Evolutionary conservation across 2,329 filamentous ascomycete genomes (phyloP).

Genomic region (Beauveria australis): DNA sequence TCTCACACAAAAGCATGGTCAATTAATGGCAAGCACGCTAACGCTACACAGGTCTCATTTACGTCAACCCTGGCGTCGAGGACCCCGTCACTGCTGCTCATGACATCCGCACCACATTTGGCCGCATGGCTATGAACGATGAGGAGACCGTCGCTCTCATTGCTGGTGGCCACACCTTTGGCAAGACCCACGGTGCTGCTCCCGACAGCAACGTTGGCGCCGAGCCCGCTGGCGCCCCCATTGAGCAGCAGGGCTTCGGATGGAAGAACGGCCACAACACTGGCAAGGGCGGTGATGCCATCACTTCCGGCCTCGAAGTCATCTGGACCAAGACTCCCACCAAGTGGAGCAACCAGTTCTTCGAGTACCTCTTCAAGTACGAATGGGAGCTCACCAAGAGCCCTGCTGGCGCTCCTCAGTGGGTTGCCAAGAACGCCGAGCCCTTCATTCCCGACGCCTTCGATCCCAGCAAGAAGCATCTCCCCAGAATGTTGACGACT

Average conservation of each 20-base stretch:
- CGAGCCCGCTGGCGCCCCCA: slow-evolving; percentile 56
- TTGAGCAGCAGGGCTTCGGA: slow-evolving; percentile 63
- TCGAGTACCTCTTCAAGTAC: slow-evolving; percentile 69
- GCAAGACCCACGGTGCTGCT: slow-evolving; percentile 72
- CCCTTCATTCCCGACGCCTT: slow-evolving; percentile 63
- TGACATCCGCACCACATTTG: slow-evolving; percentile 68
- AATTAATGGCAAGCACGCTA: slow-evolving; percentile 22
- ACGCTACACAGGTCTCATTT: slow-evolving; percentile 62
- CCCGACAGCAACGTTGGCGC: slow-evolving; percentile 54
- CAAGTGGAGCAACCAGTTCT: slow-evolving; percentile 67
- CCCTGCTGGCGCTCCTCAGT: slow-evolving; percentile 70
- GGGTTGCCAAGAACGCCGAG: slow-evolving; percentile 63
- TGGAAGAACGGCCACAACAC: slow-evolving; percentile 58
- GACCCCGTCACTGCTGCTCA: slow-evolving; percentile 60
- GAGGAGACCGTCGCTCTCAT: slow-evolving; percentile 76
- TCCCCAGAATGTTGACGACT: slow-evolving; percentile 68
- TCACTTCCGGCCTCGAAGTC: slow-evolving; percentile 70
- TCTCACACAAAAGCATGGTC: background rate
- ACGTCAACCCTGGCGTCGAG: slow-evolving; percentile 67
- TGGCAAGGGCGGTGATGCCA: slow-evolving; percentile 64
- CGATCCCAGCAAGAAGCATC: slow-evolving; percentile 62
- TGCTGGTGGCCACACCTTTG: slow-evolving; percentile 69
- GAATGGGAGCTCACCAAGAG: slow-evolving; percentile 72
- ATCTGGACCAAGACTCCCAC: slow-evolving; percentile 70
- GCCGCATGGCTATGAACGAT: slow-evolving; percentile 76